Percentiles rank a stretch among this genome's conserved stretches.
Evolutionary conservation across 768 basidiomycete species (phyloP).

Genomic region (Lactarius evosmus): DNA sequence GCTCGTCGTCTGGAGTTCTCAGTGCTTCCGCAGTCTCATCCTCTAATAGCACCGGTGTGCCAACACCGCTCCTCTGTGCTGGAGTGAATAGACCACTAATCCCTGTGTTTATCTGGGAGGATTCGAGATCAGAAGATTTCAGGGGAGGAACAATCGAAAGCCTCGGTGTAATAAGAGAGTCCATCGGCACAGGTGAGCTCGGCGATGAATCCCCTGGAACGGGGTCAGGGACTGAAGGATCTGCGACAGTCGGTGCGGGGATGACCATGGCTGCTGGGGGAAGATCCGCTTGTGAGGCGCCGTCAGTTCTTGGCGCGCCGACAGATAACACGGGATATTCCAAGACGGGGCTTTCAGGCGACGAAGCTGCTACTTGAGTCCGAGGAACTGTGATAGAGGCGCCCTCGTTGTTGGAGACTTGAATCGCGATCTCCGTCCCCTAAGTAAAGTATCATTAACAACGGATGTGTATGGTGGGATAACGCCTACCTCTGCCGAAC

Average conservation of each 20-base stretch:
- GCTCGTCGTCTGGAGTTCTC: background rate
- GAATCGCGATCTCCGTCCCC: conserved; percentile 7
- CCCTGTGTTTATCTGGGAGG: conserved; percentile 2
- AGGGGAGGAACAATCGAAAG: conserved; percentile 15
- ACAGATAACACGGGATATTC: background rate
- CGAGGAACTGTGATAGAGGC: background rate
- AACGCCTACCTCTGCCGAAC: conserved; percentile 12
- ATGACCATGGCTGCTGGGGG: background rate
- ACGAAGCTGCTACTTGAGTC: background rate
- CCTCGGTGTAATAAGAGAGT: background rate
- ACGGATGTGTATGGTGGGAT: background rate
- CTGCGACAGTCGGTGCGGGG: conserved; percentile 27
- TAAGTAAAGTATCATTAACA: background rate
- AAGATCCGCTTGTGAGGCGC: background rate
- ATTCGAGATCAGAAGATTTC: conserved; percentile 11
- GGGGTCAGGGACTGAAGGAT: conserved; percentile 29
- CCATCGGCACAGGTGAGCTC: background rate
- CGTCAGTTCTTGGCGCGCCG: background rate
- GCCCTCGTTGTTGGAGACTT: background rate
- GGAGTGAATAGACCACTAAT: conserved; percentile 28
- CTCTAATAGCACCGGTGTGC: conserved; percentile 20
- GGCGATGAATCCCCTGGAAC: conserved; percentile 12
- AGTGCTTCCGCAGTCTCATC: conserved; percentile 10
- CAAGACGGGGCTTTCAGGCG: conserved; percentile 1
- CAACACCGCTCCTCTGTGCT: conserved; percentile 20